These are phyloP conservation scores for Colletotrichum falcatum DNA, from an alignment of 2,329 filamentous ascomycete genomes.

Conservation along the genomic window DNA sequence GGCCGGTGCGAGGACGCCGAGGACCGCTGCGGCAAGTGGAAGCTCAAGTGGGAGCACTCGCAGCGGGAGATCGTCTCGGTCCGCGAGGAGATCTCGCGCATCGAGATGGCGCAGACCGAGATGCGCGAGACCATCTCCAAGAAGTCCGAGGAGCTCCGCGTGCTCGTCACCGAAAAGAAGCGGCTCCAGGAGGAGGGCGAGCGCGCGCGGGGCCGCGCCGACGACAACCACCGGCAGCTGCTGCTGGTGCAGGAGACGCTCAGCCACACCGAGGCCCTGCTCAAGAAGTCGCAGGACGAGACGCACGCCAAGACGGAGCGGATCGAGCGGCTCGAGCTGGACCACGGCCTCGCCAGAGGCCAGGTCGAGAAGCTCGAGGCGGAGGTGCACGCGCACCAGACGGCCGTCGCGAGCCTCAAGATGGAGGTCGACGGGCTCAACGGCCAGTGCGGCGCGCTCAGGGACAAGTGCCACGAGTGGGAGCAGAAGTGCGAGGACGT, in stretches of 20 bases:
- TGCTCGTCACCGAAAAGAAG: constrained; percentile 31
- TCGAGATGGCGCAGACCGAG: constrained; percentile 12
- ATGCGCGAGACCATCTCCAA: constrained; percentile 22
- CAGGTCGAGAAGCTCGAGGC: constrained; percentile 17
- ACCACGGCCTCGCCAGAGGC: neutral
- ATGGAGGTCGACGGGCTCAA: constrained; percentile 26
- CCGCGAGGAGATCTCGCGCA: constrained; percentile 29
- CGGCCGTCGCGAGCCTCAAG: constrained; percentile 1
- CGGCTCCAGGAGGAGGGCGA: constrained; percentile 29
- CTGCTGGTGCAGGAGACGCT: constrained; percentile 22
- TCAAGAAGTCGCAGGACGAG: constrained; percentile 27
- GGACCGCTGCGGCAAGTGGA: constrained; percentile 28
- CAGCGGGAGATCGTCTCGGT: constrained; percentile 22
- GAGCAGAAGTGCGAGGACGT: constrained; percentile 30
- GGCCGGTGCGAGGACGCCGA: constrained; percentile 26
- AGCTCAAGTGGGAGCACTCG: constrained; percentile 34
- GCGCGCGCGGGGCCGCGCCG: constrained; percentile 13
- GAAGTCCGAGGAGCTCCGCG: constrained; percentile 29
- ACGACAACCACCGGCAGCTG: constrained; percentile 33
- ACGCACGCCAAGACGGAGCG: constrained; percentile 25
- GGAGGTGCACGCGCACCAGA: constrained; percentile 22
- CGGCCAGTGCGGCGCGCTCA: constrained; percentile 16
- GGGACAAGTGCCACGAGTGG: constrained; percentile 33
- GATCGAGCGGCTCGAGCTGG: constrained; percentile 23
- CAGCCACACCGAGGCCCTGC: constrained; percentile 16